Evolutionary conservation across 2,329 filamentous ascomycete genomes (phyloP).

Genomic region (Daldinia sp.): DNA sequence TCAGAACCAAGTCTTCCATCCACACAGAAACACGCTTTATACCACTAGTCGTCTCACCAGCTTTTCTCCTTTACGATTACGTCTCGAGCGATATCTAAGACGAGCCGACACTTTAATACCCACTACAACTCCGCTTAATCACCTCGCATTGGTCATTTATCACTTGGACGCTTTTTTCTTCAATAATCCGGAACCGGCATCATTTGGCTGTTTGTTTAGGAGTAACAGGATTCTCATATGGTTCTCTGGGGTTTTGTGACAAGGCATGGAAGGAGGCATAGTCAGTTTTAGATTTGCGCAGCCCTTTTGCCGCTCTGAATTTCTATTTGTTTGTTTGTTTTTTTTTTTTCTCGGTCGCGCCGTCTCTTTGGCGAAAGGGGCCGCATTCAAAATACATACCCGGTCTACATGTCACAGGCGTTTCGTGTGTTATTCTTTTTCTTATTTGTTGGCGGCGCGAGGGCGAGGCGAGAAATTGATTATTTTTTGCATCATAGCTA

Average conservation of each 20-base stretch:
- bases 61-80: slow-evolving; percentile 19
- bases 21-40: slow-evolving; percentile 22
- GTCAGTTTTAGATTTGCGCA: slow-evolving; percentile 39
- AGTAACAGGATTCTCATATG: slow-evolving; percentile 40
- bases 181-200: slow-evolving; percentile 39
- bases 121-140: slow-evolving; percentile 39
- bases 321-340: slow-evolving; percentile 18
- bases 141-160: slow-evolving; percentile 29
- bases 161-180: slow-evolving; percentile 28
- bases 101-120: slow-evolving; percentile 34
- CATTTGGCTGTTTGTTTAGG: slow-evolving; percentile 42
- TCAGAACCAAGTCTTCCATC: slow-evolving; percentile 21
- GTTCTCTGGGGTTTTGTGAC: slow-evolving; percentile 24
- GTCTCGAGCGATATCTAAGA: slow-evolving; percentile 24
- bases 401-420: slow-evolving; percentile 38
- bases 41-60: slow-evolving; percentile 29
- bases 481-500: slow-evolving; percentile 31
- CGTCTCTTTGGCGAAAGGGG: slow-evolving; percentile 35
- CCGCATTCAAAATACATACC: slow-evolving; percentile 41
- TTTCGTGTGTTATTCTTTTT: slow-evolving; percentile 30
- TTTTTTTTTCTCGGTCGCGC: slow-evolving; percentile 29
- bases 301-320: slow-evolving; percentile 11
- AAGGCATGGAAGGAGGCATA: slow-evolving; percentile 38
- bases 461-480: slow-evolving; percentile 37
- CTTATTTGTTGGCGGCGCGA: slow-evolving; percentile 11